Percentiles rank a stretch among this genome's conserved stretches.
These are phyloP conservation scores for Trichosporon ovoides DNA, from an alignment of 1,284 basidiomycete species.

Conservation along the genomic window DNA sequence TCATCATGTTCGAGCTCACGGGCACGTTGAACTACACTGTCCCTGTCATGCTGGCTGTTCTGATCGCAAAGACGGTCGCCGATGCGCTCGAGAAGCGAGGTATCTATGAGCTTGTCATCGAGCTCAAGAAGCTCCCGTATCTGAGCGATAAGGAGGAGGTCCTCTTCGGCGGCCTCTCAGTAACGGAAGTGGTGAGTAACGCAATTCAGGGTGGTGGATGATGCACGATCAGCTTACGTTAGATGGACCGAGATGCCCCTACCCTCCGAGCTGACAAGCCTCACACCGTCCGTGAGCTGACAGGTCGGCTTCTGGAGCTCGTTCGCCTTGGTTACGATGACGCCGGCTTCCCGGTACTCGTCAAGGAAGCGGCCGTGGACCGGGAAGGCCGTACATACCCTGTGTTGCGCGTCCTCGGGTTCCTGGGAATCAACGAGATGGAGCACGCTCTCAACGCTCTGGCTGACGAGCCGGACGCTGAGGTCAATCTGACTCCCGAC, in stretches of 20 bases:
- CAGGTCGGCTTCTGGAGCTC: slow-evolving; percentile 40
- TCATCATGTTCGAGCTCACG: slow-evolving; percentile 96
- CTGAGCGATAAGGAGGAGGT: slow-evolving; percentile 84
- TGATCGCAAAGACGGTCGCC: slow-evolving; percentile 88
- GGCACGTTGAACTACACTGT: slow-evolving; percentile 91
- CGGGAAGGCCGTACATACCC: slow-evolving; percentile 16
- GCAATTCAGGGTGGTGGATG: too few relatives aligned
- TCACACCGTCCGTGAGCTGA: slow-evolving; percentile 42
- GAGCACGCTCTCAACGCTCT: slow-evolving; percentile 76
- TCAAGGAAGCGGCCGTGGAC: slow-evolving; percentile 51
- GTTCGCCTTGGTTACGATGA: slow-evolving; percentile 53
- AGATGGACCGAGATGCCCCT: slow-evolving; percentile 53
- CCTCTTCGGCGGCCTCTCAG: slow-evolving; percentile 70
- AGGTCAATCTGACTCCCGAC: slow-evolving; percentile 59
- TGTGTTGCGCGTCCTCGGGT: slow-evolving; percentile 69
- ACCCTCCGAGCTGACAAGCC: slow-evolving; percentile 40
- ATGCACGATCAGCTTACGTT: slow-evolving; percentile 10
- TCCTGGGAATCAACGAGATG: slow-evolving; percentile 85
- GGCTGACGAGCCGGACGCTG: slow-evolving; percentile 64
- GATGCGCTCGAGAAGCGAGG: slow-evolving; percentile 90
- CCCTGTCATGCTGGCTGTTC: slow-evolving; percentile 79
- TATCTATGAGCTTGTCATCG: slow-evolving; percentile 92
- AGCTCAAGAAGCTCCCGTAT: slow-evolving; percentile 78
- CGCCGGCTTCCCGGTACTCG: slow-evolving; percentile 80
- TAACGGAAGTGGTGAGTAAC: slow-evolving; percentile 67